Evolutionary conservation across 345 rosid genomes (phyloP).

Genomic region (Corchorus olitorius): DNA sequence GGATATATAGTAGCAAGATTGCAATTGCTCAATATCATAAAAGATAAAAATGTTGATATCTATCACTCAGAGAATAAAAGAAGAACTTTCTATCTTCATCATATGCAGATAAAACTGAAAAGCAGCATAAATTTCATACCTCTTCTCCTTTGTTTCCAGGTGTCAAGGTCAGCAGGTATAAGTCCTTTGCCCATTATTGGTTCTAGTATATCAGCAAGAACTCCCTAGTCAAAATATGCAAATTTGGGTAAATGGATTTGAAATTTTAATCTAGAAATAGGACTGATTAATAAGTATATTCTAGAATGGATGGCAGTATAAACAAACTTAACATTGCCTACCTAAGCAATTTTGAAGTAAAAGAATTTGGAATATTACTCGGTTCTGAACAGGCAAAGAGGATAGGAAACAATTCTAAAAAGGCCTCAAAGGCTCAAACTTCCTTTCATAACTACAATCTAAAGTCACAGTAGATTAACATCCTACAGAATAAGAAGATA

Average conservation of each 20-base stretch:
- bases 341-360: background rate
- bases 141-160: conserved; percentile 97
- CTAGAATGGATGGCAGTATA: background rate
- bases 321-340: background rate
- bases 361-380: background rate
- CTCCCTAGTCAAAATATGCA: conserved; percentile 55
- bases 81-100: background rate
- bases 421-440: background rate
- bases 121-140: conserved; percentile 42
- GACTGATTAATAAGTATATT: background rate
- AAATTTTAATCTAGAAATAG: background rate
- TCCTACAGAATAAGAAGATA: background rate
- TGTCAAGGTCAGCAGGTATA: conserved; percentile 91
- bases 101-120: background rate
- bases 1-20: background rate
- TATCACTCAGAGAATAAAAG: background rate
- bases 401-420: background rate
- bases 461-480: background rate
- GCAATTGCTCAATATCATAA: background rate
- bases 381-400: background rate
- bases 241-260: conserved; percentile 12
- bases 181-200: conserved; percentile 99
- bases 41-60: background rate
- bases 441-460: background rate
- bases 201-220: conserved; percentile 96